Percentiles rank a stretch among this genome's conserved stretches.
phyloP scores from a whole-genome alignment of 495 filamentous ascomycete species.

The Aspergillus campestris region DNA sequence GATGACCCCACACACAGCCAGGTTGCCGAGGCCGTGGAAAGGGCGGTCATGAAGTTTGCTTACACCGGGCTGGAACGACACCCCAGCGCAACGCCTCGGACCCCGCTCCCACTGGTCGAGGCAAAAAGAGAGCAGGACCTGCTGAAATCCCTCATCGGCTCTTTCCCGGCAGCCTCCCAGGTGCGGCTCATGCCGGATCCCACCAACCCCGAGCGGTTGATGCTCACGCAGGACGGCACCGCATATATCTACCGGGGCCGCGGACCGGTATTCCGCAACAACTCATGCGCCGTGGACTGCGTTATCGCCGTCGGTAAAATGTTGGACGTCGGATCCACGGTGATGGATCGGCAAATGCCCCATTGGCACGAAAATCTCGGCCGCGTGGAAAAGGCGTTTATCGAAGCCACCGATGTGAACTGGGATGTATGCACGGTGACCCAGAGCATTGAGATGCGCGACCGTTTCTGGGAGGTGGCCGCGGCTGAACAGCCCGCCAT shows the following conservation, averaged over 20 bases:
- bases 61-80: slow-evolving; percentile 25
- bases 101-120: slow-evolving; percentile 3
- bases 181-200: slow-evolving; percentile 9
- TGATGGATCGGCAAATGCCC: slow-evolving; percentile 17
- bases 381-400: slow-evolving; percentile 20
- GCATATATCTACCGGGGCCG: slow-evolving; percentile 20
- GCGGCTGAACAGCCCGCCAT: background rate
- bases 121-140: slow-evolving; percentile 12
- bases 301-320: slow-evolving; percentile 28
- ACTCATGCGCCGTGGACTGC: slow-evolving; percentile 24
- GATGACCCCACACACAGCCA: background rate
- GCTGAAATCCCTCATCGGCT: slow-evolving; percentile 8
- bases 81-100: slow-evolving; percentile 10
- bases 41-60: slow-evolving; percentile 17
- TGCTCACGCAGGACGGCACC: slow-evolving; percentile 12
- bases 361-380: slow-evolving; percentile 9
- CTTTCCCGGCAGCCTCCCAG: slow-evolving; percentile 6
- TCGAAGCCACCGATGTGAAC: slow-evolving; percentile 24
- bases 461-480: slow-evolving; percentile 12
- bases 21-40: slow-evolving; percentile 19
- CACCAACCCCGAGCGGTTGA: background rate
- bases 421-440: slow-evolving; percentile 22
- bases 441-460: slow-evolving; percentile 12
- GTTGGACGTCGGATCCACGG: slow-evolving; percentile 31
- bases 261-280: slow-evolving; percentile 16